A percentile compares a stretch with the other conserved stretches of the same genome.
Conservation (phyloP, 208 protist genomes). For the Crithidia acanthocephali region DNA sequence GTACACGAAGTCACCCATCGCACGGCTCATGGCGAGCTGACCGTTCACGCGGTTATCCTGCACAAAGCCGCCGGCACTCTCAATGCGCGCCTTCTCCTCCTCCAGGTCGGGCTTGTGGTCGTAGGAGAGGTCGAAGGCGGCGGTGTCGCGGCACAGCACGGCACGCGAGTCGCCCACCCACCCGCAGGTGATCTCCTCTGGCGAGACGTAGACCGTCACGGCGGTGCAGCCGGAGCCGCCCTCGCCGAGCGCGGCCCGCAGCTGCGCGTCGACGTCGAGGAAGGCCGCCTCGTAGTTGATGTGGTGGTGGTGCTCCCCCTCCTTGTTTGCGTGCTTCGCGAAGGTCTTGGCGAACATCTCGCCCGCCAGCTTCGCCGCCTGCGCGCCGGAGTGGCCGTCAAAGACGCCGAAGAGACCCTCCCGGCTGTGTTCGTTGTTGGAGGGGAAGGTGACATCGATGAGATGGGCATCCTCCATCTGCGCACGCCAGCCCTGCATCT, state of each 20-base stretch:
- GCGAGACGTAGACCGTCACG: slow-evolving; percentile 71
- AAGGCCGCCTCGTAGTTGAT: slow-evolving; percentile 78
- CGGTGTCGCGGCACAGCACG: slow-evolving; percentile 82
- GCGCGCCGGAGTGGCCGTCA: slow-evolving; percentile 84
- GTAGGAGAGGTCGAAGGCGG: slow-evolving; percentile 76
- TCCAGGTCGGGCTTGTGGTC: slow-evolving; percentile 93
- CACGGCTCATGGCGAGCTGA: slow-evolving; percentile 93
- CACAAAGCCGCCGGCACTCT: slow-evolving; percentile 85
- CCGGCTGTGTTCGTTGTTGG: slow-evolving; percentile 31
- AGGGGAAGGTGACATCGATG: slow-evolving; percentile 62
- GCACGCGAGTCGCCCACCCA: slow-evolving; percentile 94
- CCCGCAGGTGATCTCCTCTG: slow-evolving; percentile 78
- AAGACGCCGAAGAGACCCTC: slow-evolving; percentile 88
- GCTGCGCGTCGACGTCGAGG: slow-evolving; percentile 65
- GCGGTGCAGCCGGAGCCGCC: slow-evolving; percentile 78
- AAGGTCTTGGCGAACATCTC: slow-evolving; percentile 43
- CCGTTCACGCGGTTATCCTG: slow-evolving; percentile 94
- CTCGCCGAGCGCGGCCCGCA: slow-evolving; percentile 32
- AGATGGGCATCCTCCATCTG: slow-evolving; percentile 90
- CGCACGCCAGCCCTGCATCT: slow-evolving; percentile 92
- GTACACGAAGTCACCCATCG: slow-evolving; percentile 94
- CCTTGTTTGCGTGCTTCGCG: slow-evolving; percentile 31
- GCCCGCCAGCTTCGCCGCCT: slow-evolving; percentile 47
- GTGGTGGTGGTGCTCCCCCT: slow-evolving; percentile 17
- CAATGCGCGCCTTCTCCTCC: slow-evolving; percentile 83